Percentiles rank a stretch among this genome's conserved stretches.
These are phyloP conservation scores for Lizanozyma gosingica DNA, from an alignment of 1,139 yeast genomes.

Conservation along the genomic window DNA sequence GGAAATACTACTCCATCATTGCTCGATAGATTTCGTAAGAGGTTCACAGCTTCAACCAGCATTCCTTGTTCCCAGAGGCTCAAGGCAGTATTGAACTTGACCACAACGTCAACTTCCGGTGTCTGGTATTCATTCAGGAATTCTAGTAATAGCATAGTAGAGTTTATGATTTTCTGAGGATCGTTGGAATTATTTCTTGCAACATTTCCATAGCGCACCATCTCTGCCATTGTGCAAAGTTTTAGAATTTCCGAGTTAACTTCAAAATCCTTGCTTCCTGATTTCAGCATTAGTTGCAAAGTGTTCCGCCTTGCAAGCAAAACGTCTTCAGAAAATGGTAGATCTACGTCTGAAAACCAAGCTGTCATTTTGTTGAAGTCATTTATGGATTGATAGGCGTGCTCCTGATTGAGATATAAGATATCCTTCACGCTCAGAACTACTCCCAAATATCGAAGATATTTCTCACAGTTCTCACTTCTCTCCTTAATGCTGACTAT, in stretches of 20 bases:
- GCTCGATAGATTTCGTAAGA: not conserved
- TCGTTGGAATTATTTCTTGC: slow-evolving; percentile 19
- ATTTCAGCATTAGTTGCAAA: slow-evolving; percentile 17
- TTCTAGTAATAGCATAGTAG: slow-evolving; percentile 30
- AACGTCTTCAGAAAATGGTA: slow-evolving; percentile 30
- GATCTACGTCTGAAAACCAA: slow-evolving; percentile 34
- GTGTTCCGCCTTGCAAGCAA: slow-evolving; percentile 30
- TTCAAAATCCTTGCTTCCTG: slow-evolving; percentile 1
- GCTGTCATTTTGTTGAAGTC: slow-evolving; percentile 10
- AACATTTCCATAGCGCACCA: slow-evolving; percentile 30
- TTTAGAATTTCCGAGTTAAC: slow-evolving; percentile 9
- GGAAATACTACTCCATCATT: slow-evolving; percentile 8
- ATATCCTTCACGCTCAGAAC: not conserved
- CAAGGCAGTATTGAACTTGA: slow-evolving; percentile 25
- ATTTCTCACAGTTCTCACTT: not conserved
- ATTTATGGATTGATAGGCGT: not conserved
- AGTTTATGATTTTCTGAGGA: slow-evolving; percentile 41
- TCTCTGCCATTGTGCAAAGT: slow-evolving; percentile 27
- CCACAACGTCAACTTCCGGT: not conserved
- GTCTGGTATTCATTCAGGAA: not conserved
- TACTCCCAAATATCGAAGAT: not conserved
- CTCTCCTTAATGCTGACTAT: not conserved
- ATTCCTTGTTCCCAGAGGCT: slow-evolving; percentile 52
- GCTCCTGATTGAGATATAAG: not conserved
- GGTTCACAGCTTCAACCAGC: not conserved